Percentiles rank a stretch among this genome's conserved stretches.
These are phyloP conservation scores for Taphrina communis DNA, from an alignment of 1,139 yeast species.

Conservation along the genomic window DNA sequence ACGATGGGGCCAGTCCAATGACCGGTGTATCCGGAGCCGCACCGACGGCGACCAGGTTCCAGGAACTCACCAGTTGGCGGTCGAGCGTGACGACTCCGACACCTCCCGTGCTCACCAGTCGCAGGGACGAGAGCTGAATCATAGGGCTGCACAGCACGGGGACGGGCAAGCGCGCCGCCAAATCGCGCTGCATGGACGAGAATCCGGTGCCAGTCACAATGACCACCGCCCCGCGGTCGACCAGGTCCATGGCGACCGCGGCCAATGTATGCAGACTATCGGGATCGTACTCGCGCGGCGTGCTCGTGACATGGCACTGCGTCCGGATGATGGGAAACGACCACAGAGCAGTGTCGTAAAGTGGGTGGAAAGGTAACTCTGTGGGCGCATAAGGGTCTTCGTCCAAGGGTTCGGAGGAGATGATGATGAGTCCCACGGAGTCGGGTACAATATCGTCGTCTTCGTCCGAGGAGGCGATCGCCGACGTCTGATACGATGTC, in stretches of 20 bases:
- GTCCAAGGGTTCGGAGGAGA: constrained; percentile 27
- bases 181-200: constrained; percentile 32
- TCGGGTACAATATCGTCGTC: constrained; percentile 29
- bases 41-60: constrained; percentile 37
- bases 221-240: constrained; percentile 37
- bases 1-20: constrained; percentile 24
- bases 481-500: constrained; percentile 40
- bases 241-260: constrained; percentile 25
- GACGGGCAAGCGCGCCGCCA: constrained; percentile 26
- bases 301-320: constrained; percentile 22
- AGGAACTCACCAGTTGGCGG: constrained; percentile 24
- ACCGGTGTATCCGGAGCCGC: constrained; percentile 39
- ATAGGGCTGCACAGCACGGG: constrained; percentile 32
- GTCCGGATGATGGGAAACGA: constrained; percentile 24
- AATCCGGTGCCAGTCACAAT: constrained; percentile 35
- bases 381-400: constrained; percentile 6
- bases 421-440: constrained; percentile 33
- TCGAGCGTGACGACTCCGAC: constrained; percentile 38
- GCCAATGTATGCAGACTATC: constrained; percentile 27
- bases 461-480: constrained; percentile 37
- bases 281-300: constrained; percentile 37
- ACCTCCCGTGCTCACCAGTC: constrained; percentile 17
- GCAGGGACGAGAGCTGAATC: constrained; percentile 32
- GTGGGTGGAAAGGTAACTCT: constrained; percentile 16
- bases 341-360: constrained; percentile 24